Evolutionary conservation across 1,284 basidiomycete genomes (phyloP).

Genomic region (Pseudozyma sp.): DNA sequence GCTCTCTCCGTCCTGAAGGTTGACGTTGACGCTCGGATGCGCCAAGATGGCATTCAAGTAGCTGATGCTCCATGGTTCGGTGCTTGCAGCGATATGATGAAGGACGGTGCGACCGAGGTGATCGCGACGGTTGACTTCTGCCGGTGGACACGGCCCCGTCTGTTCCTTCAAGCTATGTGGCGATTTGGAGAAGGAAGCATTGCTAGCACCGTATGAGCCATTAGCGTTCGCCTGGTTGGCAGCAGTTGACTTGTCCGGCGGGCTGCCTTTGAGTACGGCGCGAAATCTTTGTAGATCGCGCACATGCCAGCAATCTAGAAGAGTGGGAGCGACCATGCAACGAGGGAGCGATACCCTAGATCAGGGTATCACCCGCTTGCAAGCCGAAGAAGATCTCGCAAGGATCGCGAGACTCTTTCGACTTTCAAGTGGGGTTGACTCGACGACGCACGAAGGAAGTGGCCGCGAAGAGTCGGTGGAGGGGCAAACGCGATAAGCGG

Average conservation of each 20-base stretch:
- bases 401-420: constrained; percentile 25
- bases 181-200: constrained; percentile 35
- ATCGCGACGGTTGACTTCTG: constrained; percentile 81
- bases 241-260: constrained; percentile 40
- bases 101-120: constrained; percentile 81
- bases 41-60: constrained; percentile 84
- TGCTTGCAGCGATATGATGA: constrained; percentile 80
- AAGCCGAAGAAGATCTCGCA: constrained; percentile 30
- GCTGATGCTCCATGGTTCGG: constrained; percentile 76
- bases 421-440: constrained; percentile 45
- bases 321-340: constrained; percentile 60
- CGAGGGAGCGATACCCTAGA: constrained; percentile 39
- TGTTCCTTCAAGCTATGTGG: constrained; percentile 42
- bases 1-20: constrained; percentile 76
- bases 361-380: constrained; percentile 49
- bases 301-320: constrained; percentile 65
- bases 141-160: constrained; percentile 58
- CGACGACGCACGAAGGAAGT: constrained; percentile 10
- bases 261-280: constrained; percentile 57
- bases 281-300: constrained; percentile 64
- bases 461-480: constrained; percentile 13
- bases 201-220: constrained; percentile 15
- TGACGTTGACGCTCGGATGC: constrained; percentile 83
- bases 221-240: constrained; percentile 23
- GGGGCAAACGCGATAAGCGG: not conserved